These are phyloP conservation scores for Cyberlindnera petersonii DNA, from an alignment of 805 yeast genomes.

Conservation along the genomic window DNA sequence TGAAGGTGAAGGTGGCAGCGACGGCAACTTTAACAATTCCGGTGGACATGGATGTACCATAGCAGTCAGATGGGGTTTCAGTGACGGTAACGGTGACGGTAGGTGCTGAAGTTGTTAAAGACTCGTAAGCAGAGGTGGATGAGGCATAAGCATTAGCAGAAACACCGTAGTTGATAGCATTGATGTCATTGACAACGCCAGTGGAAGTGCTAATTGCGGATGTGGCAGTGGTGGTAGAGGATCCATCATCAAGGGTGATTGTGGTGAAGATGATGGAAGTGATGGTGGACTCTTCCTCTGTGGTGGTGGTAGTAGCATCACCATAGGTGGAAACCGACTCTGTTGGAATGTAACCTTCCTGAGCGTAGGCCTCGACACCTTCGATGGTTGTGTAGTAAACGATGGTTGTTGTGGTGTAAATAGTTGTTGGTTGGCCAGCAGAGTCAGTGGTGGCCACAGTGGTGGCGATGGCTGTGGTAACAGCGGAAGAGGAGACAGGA, in stretches of 20 bases:
- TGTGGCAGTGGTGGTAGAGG: slow-evolving; percentile 26
- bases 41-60: slow-evolving; percentile 15
- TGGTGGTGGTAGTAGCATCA: slow-evolving; percentile 8
- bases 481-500: slow-evolving; percentile 10
- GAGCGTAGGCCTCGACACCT: slow-evolving; percentile 59
- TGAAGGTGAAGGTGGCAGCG: slow-evolving; percentile 26
- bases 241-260: slow-evolving; percentile 31
- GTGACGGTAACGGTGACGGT: slow-evolving; percentile 26
- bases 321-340: slow-evolving; percentile 10
- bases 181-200: background rate
- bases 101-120: slow-evolving; percentile 4
- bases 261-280: slow-evolving; percentile 39
- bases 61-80: slow-evolving; percentile 20
- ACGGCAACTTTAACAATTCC: slow-evolving; percentile 18
- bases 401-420: slow-evolving; percentile 40
- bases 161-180: slow-evolving; percentile 8
- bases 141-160: slow-evolving; percentile 5
- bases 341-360: slow-evolving; percentile 40
- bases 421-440: slow-evolving; percentile 37
- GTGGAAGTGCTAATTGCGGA: slow-evolving; percentile 13
- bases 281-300: slow-evolving; percentile 35
- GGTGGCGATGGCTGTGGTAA: slow-evolving; percentile 22
- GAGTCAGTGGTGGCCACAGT: slow-evolving; percentile 23
- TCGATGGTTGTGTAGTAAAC: slow-evolving; percentile 44
- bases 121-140: slow-evolving; percentile 1